Evolutionary conservation across 768 basidiomycete genomes (phyloP).

Genomic region (Termitomyces sp.): DNA sequence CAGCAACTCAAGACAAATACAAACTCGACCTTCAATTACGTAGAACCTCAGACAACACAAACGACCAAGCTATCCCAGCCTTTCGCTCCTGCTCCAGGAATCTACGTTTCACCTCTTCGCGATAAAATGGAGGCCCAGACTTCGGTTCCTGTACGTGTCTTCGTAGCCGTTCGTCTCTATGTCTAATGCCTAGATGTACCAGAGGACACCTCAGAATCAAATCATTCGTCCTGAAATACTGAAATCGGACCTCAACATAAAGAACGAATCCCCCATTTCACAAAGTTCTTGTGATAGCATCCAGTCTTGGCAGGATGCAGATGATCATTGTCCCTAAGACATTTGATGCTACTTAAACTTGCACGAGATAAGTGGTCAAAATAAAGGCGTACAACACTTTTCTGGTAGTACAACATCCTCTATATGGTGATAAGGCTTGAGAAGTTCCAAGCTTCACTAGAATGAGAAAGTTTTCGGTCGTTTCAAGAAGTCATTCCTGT

Average conservation of each 20-base stretch:
- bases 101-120: conserved; percentile 30
- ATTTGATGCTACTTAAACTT: background rate
- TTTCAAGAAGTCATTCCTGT: background rate
- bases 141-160: background rate
- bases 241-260: background rate
- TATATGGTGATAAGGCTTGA: no score
- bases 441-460: no score
- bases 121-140: background rate
- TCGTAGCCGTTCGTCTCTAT: background rate
- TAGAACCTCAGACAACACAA: background rate
- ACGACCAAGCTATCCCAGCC: background rate
- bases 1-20: conserved; percentile 4
- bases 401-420: no score
- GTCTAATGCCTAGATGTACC: background rate
- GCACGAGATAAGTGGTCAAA: background rate
- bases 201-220: background rate
- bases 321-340: background rate
- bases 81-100: conserved; percentile 32
- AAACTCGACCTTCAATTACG: background rate
- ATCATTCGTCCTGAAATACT: background rate
- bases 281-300: conserved; percentile 31
- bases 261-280: conserved; percentile 3
- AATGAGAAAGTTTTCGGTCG: no score
- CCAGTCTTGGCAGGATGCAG: conserved; percentile 28
- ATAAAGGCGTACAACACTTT: no score